Conservation (phyloP, 805 yeast species). For the Babjeviella inositovora region DNA sequence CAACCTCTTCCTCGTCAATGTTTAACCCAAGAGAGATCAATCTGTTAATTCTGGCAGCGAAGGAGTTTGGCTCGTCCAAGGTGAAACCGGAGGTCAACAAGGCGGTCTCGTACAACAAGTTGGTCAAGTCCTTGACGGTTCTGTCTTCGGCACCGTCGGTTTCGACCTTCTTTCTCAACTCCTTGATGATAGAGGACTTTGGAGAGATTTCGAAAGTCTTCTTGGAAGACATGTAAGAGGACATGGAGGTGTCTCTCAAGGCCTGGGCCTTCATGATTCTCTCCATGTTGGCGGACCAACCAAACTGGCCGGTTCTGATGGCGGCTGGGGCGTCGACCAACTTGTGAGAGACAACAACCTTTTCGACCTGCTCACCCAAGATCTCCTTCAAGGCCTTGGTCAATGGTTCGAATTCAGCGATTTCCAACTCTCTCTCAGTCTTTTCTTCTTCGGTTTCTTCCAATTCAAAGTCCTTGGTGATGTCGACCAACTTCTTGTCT, state of each 20-base stretch:
- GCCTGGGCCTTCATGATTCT: slow-evolving; percentile 99
- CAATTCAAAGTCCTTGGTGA: slow-evolving; percentile 97
- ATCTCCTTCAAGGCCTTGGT: slow-evolving; percentile 93
- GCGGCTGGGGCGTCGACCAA: slow-evolving; percentile 99
- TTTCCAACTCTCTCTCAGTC: slow-evolving; percentile 83
- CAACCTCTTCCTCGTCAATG: slow-evolving; percentile 80
- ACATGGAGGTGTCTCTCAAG: slow-evolving; percentile 95
- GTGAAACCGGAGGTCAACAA: slow-evolving; percentile 97
- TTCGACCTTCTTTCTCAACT: slow-evolving; percentile 92
- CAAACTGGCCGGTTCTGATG: slow-evolving; percentile 98
- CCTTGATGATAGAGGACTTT: slow-evolving; percentile 86
- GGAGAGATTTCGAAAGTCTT: slow-evolving; percentile 98
- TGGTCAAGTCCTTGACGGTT: slow-evolving; percentile 95
- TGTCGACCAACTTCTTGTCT: slow-evolving; percentile 97
- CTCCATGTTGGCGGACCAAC: slow-evolving; percentile 99
- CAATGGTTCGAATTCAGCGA: slow-evolving; percentile 81
- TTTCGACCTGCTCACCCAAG: slow-evolving; percentile 97
- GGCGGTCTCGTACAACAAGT: slow-evolving; percentile 94
- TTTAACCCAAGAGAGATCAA: slow-evolving; percentile 94
- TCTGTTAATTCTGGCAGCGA: slow-evolving; percentile 96
- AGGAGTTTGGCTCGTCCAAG: slow-evolving; percentile 94
- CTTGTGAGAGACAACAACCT: slow-evolving; percentile 96
- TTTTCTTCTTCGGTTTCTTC: slow-evolving; percentile 99
- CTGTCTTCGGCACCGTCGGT: slow-evolving; percentile 96
- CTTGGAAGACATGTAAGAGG: slow-evolving; percentile 98